These are phyloP conservation scores for Mayamaea pseudoterrestris DNA, from an alignment of 108 stramenopile genomes.

Conservation along the genomic window DNA sequence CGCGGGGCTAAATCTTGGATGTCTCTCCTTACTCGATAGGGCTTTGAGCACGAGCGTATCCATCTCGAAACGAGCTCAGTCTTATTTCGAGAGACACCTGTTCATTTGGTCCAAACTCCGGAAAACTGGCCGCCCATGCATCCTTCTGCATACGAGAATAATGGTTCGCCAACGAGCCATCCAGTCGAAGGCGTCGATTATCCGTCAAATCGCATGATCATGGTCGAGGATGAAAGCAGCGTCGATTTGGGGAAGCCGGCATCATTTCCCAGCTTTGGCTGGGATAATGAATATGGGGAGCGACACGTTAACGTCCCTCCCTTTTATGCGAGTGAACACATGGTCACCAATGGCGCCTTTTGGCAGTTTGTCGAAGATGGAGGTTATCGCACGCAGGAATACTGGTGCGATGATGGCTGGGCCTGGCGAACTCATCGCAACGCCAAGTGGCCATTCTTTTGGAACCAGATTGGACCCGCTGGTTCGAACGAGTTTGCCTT, in stretches of 20 bases:
- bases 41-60: constrained; percentile 92
- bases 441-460: constrained; percentile 88
- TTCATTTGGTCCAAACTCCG: constrained; percentile 69
- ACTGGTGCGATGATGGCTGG: constrained; percentile 92
- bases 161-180: constrained; percentile 16
- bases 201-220: constrained; percentile 55
- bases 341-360: constrained; percentile 91
- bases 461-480: constrained; percentile 74
- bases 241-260: constrained; percentile 82
- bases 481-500: constrained; percentile 80
- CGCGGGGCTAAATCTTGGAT: constrained; percentile 1
- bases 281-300: constrained; percentile 95
- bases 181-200: constrained; percentile 50
- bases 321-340: constrained; percentile 74
- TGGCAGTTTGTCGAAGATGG: constrained; percentile 85
- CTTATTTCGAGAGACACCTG: constrained; percentile 82
- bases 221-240: constrained; percentile 22
- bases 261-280: constrained; percentile 85
- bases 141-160: constrained; percentile 30
- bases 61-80: constrained; percentile 93
- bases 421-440: constrained; percentile 85
- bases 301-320: constrained; percentile 60
- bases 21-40: no score
- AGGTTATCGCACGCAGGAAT: constrained; percentile 69
- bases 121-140: constrained; percentile 68